Base-by-base conservation (phyloP, 179 eudicot species). In the Beta lomatogona region DNA sequence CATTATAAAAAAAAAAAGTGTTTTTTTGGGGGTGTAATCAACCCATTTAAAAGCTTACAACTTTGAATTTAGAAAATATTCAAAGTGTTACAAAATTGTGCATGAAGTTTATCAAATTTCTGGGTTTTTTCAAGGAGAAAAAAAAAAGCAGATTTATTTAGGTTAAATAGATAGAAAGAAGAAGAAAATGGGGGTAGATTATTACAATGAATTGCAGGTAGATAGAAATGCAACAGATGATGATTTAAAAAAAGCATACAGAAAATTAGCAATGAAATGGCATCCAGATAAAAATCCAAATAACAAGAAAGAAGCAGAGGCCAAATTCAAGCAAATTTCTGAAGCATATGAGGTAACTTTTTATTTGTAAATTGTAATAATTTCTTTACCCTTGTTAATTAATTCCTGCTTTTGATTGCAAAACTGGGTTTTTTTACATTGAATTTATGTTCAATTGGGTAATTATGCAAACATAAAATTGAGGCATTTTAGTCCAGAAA, bases 261-360 rank as follows among this genome's bases (percentile, higher is more conserved):
- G 90, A 73, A 90, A 84, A 86, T 81, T 88, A 82, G 91, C 90
- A 0, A 87, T 90, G 92, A 90, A 83, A 88, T 90, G 92, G 89
- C 92, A 90, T 76, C 92, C 91, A 50, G 92, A 90, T 81, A 90
- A 90, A 76, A 90, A 90, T 61, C 93, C 91, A 50, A 86, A 61
- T 75, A 70, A 82, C 77, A 90, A 88, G 76, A 86, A 81, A 66
- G 88, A 90, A 61, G 93, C 91, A 71, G 93, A 90, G 82, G 88
- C 90, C 73, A 87, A 87, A 83, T 90, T 90, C 77, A 90, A 89
- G 81, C 81, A 88, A 84, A 90, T 88, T 15, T 88, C 91, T 16
- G 91, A 90, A 77, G 91, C 92, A 4, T 88, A 90, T 82, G 91
- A 90, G 85, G 91, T 88, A 79, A 25, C 18, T 14, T 9, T 68